Conservation (phyloP, 2,329 filamentous ascomycete species). For the Cladosporium oxysporum region DNA sequence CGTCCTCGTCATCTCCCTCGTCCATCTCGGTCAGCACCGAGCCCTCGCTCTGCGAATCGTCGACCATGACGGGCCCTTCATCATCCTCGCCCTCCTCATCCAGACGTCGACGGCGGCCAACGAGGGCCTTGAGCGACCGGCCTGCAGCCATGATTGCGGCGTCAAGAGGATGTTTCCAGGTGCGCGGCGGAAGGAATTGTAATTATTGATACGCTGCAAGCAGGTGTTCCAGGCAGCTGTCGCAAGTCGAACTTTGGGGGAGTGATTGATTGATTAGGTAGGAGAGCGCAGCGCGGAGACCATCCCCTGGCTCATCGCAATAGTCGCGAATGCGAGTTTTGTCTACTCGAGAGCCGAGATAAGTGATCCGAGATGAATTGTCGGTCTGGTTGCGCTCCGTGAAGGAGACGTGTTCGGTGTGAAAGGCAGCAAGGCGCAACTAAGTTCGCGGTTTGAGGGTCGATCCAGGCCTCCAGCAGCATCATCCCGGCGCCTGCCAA, state of each 20-base stretch:
- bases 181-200: background rate
- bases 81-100: conserved; percentile 74
- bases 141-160: conserved; percentile 49
- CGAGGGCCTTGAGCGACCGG: conserved; percentile 62
- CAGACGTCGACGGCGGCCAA: conserved; percentile 67
- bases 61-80: conserved; percentile 53
- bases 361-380: background rate
- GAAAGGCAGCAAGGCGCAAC: conserved; percentile 15
- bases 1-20: conserved; percentile 53
- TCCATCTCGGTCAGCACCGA: conserved; percentile 55
- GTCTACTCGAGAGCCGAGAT: background rate
- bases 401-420: conserved; percentile 8
- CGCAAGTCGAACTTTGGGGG: conserved; percentile 4
- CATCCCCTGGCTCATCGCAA: conserved; percentile 20
- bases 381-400: conserved; percentile 7
- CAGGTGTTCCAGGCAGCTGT: conserved; percentile 9
- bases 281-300: conserved; percentile 17
- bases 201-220: background rate
- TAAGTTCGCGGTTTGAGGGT: conserved; percentile 10
- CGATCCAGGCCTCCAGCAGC: background rate
- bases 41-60: conserved; percentile 65
- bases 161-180: background rate
- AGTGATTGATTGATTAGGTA: conserved; percentile 9
- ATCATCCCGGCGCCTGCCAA: conserved; percentile 11
- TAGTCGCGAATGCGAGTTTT: conserved; percentile 8